A percentile compares a stretch with the other conserved stretches of the same genome.
Conservation (phyloP, 176 grass and related monocot species). For the Puccinellia tenuiflora region DNA sequence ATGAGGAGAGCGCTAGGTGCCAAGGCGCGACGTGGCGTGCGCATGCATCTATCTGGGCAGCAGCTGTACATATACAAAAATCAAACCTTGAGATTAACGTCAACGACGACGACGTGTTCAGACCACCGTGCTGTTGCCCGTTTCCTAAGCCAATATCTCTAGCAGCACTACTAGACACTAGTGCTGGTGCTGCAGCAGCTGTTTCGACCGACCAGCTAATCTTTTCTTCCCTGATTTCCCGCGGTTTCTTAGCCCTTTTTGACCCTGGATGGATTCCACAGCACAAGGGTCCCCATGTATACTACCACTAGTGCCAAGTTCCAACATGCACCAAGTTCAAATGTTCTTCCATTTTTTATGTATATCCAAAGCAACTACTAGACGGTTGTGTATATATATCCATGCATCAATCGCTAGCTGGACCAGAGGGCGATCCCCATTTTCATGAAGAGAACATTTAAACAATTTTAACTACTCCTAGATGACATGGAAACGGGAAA, state of each 20-base stretch:
- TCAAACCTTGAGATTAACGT: neutral
- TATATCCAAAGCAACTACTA: too few relatives aligned
- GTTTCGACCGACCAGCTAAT: neutral
- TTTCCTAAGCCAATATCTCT: neutral
- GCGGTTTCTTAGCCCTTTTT: neutral
- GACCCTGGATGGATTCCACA: neutral
- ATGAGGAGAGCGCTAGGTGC: neutral
- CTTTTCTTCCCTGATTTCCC: neutral
- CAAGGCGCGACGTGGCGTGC: neutral
- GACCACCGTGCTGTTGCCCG: neutral
- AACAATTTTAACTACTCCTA: neutral
- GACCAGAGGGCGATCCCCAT: too few relatives aligned
- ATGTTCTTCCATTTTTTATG: neutral
- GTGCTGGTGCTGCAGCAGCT: neutral
- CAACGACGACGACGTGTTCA: neutral
- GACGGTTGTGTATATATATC: too few relatives aligned
- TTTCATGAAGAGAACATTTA: neutral
- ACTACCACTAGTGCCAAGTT: too few relatives aligned
- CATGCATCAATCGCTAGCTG: too few relatives aligned
- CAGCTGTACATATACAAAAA: neutral
- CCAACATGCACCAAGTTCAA: too few relatives aligned
- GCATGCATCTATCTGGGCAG: neutral
- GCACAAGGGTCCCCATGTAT: neutral
- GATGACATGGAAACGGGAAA: neutral
- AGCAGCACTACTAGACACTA: neutral